Percentiles rank a stretch among this genome's conserved stretches.
Conservation (phyloP, 1,284 basidiomycete species). For the Coniferiporia sulphurascens region DNA sequence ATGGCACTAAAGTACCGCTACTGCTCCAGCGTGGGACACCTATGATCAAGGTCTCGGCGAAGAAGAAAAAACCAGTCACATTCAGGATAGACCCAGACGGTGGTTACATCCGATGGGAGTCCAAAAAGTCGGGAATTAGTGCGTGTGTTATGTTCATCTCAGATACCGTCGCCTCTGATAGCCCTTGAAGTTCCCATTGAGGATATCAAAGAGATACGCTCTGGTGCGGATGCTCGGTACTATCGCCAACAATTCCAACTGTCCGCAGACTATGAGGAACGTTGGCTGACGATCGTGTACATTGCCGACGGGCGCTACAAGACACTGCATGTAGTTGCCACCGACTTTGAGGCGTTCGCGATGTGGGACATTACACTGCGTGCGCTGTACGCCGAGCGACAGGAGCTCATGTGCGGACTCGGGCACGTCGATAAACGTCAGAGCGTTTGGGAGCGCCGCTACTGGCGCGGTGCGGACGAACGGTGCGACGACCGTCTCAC, state of each 20-base stretch:
- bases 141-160: conserved; percentile 29
- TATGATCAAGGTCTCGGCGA: conserved; percentile 88
- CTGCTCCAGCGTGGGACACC: conserved; percentile 56
- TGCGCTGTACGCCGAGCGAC: conserved; percentile 54
- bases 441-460: conserved; percentile 76
- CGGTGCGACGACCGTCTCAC: conserved; percentile 60
- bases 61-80: conserved; percentile 71
- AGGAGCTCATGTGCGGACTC: conserved; percentile 64
- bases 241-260: conserved; percentile 77
- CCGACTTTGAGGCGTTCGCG: conserved; percentile 62
- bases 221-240: conserved; percentile 70
- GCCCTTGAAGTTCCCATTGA: conserved; percentile 72
- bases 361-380: conserved; percentile 65
- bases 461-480: conserved; percentile 72
- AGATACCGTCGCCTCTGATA: not conserved
- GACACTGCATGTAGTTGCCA: conserved; percentile 84
- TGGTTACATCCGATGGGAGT: conserved; percentile 82
- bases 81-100: conserved; percentile 78
- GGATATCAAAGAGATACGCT: conserved; percentile 87
- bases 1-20: conserved; percentile 37
- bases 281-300: conserved; percentile 80
- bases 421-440: conserved; percentile 63
- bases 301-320: conserved; percentile 81
- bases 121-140: conserved; percentile 74
- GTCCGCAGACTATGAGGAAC: conserved; percentile 51